Conservation (phyloP, 2,329 filamentous ascomycete genomes). For the Botrytis hyacinthi region DNA sequence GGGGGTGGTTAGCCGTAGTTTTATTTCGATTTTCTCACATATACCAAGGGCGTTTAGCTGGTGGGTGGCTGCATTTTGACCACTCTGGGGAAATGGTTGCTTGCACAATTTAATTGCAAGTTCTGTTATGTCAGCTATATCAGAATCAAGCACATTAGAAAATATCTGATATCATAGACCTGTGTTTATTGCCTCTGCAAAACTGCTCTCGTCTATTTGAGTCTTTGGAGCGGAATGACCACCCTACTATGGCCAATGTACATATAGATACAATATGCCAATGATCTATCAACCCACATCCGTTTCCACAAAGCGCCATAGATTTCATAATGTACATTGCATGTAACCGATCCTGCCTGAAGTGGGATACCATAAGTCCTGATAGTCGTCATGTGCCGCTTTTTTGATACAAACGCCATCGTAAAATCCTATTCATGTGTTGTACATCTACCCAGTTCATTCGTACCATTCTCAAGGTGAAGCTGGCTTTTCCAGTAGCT, state of each 20-base stretch:
- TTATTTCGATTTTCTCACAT: slow-evolving; percentile 13
- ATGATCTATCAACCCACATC: slow-evolving; percentile 13
- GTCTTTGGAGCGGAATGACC: slow-evolving; percentile 18
- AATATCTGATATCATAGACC: neutral
- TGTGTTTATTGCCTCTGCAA: neutral
- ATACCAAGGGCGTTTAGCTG: slow-evolving; percentile 18
- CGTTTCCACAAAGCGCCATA: slow-evolving; percentile 10
- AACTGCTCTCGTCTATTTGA: neutral
- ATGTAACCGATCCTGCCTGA: slow-evolving; percentile 3
- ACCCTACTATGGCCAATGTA: neutral
- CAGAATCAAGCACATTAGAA: neutral
- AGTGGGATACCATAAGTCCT: slow-evolving; percentile 13
- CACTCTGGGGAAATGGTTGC: neutral
- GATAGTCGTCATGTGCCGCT: slow-evolving; percentile 5
- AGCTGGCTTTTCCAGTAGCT: slow-evolving; percentile 34
- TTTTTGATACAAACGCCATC: slow-evolving; percentile 29
- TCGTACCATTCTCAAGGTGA: slow-evolving; percentile 26
- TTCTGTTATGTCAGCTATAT: neutral
- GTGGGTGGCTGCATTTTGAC: slow-evolving; percentile 7
- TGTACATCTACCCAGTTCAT: slow-evolving; percentile 2
- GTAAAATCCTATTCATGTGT: slow-evolving; percentile 19
- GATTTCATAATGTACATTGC: slow-evolving; percentile 19
- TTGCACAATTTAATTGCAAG: neutral
- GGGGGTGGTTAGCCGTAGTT: neutral
- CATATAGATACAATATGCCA: neutral